Base-by-base conservation (phyloP, 2,329 filamentous ascomycete genomes). In the Zymoseptoria passerinii region DNA sequence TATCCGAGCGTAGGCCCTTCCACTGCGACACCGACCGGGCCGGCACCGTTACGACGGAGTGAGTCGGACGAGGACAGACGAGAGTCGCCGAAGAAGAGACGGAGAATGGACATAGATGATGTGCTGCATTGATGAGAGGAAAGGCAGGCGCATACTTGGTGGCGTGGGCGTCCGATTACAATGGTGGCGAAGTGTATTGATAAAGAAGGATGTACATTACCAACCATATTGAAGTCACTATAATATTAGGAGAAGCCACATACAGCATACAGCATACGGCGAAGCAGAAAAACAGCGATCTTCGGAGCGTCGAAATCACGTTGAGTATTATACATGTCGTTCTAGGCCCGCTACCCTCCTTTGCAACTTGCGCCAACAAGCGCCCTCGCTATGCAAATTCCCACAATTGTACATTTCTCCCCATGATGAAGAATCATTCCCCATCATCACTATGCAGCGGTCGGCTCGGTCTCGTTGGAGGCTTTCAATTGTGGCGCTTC, bases 41-140 rank as follows among this genome's bases (percentile, higher is more conserved):
- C 23, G 52, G 35, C 50, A 19, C 54, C 54, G 51, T 27, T 55
- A n/a, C 56, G 28, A 54, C 54, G 51, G 19, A 44, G 49, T 55
- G 53, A 16, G 23, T 20, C 49, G n/a, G 55, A 56, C 20, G 66
- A 60, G 28, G 61, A 58, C 27, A 51, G 58, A 3, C 51, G 52
- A 27, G 53, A 50, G 18, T 62, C 64, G 23, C 58, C 68, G 20
- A 60, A 62, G 44, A 71, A 71, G 56, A 62, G 67, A 23, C 62
- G 67, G 28, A 63, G 68, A 19, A 64, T 72, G 59, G 69, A 65
- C 4, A 68, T 72, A 8, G 63, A 69, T 51, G 69, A 72, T 50
- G 69, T 72, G 28, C 58, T 72, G 52, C 70, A 71, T 40, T 53
- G 63, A 56, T 65, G 60, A 63, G n/a, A 16, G 35, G 13, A 2